Percentiles rank a stretch among this genome's conserved stretches.
Conservation (phyloP, 345 rosid genomes). For the Arabidopsis arenosa region DNA sequence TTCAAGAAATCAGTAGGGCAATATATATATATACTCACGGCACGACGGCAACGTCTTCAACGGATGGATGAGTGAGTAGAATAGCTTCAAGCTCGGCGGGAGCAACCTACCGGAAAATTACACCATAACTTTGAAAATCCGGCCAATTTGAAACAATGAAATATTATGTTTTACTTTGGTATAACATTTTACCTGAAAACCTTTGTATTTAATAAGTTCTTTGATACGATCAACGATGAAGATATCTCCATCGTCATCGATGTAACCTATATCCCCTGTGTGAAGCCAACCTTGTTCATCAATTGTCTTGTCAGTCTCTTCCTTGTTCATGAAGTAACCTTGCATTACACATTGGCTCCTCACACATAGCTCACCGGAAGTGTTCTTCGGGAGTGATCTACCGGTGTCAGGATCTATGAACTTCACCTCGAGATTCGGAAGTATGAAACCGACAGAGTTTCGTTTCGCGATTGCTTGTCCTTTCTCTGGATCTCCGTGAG, state of each 20-base stretch:
- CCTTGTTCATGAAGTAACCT: slow-evolving; percentile 83
- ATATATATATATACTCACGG: slow-evolving; percentile 59
- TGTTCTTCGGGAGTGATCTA: slow-evolving; percentile 68
- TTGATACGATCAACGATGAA: slow-evolving; percentile 94
- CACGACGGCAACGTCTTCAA: slow-evolving; percentile 90
- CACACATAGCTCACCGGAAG: slow-evolving; percentile 86
- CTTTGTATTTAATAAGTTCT: slow-evolving; percentile 92
- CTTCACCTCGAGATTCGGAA: slow-evolving; percentile 86
- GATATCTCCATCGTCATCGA: slow-evolving; percentile 89
- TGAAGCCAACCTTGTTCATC: slow-evolving; percentile 90
- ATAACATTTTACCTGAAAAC: slow-evolving; percentile 71
- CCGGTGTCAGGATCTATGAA: slow-evolving; percentile 84
- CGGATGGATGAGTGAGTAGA: slow-evolving; percentile 71
- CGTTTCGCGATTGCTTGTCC: slow-evolving; percentile 68
- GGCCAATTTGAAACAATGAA: neutral
- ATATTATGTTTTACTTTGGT: neutral
- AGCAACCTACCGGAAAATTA: slow-evolving; percentile 62
- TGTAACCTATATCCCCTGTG: slow-evolving; percentile 88
- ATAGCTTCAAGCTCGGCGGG: slow-evolving; percentile 92
- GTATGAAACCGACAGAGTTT: slow-evolving; percentile 87
- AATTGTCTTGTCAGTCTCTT: slow-evolving; percentile 76
- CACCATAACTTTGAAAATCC: neutral
- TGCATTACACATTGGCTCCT: slow-evolving; percentile 91
- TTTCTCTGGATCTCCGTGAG: slow-evolving; percentile 66
- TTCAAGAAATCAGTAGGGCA: neutral